Evolutionary conservation across 768 basidiomycete species (phyloP).

Genomic region (Serendipita sp.): DNA sequence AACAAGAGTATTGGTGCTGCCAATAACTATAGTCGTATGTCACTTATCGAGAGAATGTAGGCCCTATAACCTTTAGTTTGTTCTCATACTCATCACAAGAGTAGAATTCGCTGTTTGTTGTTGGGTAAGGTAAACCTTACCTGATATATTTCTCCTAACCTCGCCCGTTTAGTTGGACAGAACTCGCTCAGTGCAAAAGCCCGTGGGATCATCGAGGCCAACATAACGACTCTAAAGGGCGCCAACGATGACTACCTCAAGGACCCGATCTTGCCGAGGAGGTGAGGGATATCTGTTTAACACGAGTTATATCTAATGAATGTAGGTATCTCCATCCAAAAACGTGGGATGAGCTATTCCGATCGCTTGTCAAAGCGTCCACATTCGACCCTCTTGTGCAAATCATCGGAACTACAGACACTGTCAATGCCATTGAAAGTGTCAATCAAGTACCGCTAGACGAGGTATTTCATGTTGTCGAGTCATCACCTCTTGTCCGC

Average conservation of each 20-base stretch:
- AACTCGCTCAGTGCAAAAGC: not conserved
- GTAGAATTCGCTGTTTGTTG: not conserved
- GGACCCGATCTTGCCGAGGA: not conserved
- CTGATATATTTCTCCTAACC: not conserved
- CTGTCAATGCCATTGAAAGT: not conserved
- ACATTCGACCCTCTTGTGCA: not conserved
- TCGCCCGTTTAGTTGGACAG: not conserved
- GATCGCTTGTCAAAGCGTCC: too few species aligned
- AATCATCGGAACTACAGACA: not conserved
- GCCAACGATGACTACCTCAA: not conserved
- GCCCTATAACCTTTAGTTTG: not conserved
- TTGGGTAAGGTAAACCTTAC: not conserved
- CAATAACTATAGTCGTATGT: not conserved
- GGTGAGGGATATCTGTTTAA: not conserved
- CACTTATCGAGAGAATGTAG: not conserved
- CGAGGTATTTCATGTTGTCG: not conserved
- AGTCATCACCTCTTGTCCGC: not conserved
- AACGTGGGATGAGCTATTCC: not conserved
- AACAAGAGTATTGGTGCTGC: not conserved
- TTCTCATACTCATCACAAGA: not conserved
- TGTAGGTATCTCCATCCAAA: not conserved
- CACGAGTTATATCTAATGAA: not conserved
- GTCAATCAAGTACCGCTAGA: not conserved
- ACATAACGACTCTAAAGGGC: not conserved
- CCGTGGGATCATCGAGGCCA: not conserved